These are phyloP conservation scores for Ricinus communis DNA, from an alignment of 345 rosid species.

Conservation along the genomic window DNA sequence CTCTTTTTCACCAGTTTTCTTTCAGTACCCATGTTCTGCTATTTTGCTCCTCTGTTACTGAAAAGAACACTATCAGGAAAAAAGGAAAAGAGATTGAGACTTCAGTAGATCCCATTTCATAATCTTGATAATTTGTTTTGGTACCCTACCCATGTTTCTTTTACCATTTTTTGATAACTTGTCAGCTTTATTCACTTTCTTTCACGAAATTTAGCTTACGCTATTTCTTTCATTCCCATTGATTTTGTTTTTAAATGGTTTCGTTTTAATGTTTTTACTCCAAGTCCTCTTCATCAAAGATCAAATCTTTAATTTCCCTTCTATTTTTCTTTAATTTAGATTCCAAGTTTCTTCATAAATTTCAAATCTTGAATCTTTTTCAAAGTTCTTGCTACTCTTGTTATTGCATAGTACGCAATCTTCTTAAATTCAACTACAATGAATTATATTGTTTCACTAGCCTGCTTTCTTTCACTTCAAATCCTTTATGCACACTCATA, in stretches of 20 bases:
- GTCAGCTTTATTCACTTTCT: not conserved
- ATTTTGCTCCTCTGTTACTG: not conserved
- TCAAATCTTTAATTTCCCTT: not conserved
- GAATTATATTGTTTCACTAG: slow-evolving; percentile 32
- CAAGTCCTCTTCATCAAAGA: not conserved
- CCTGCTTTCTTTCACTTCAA: slow-evolving; percentile 22
- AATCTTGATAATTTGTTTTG: slow-evolving; percentile 7
- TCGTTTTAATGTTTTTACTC: not conserved
- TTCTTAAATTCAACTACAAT: slow-evolving; percentile 18
- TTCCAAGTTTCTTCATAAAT: not conserved
- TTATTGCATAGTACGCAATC: not conserved
- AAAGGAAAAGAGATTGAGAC: not conserved
- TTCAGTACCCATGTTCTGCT: not conserved
- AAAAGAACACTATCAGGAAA: not conserved
- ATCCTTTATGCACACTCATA: slow-evolving; percentile 30
- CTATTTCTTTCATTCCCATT: not conserved
- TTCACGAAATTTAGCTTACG: not conserved
- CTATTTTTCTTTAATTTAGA: not conserved
- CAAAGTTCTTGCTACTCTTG: not conserved
- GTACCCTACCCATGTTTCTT: not conserved
- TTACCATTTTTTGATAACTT: not conserved
- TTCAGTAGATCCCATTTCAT: not conserved
- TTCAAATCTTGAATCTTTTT: slow-evolving; percentile 9
- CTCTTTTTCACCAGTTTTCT: not conserved
- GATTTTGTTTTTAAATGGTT: not conserved